Evolutionary conservation across 192 early-diverging fungal species (phyloP), one percentile per base, ranked within the genome.

Genomic region (Phycomyces nitens): DNA sequence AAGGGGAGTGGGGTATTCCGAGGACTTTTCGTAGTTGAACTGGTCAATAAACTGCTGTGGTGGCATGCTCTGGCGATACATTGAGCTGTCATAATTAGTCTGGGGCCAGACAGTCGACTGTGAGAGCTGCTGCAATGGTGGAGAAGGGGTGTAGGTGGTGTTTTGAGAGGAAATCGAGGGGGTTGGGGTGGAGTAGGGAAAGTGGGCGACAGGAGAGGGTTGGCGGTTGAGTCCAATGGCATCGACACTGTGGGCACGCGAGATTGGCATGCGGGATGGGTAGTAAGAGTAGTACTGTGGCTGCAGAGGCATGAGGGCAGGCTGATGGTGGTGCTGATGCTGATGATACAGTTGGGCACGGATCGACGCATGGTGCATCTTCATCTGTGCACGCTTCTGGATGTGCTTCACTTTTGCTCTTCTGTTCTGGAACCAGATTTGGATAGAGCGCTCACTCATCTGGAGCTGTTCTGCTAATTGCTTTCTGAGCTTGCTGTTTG

Each of bases 391-490:
- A 44, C 59, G 22, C 39, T 53, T 53, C 24, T 53, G 65, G 49
- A 77, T 76, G 41, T 80, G 80, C 78, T 88, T 90, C 34, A 87
- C 72, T 62, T 91, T 91, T 38, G 88, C 88, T 34, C 89, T 70
- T 53, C 85, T 68, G 74, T 91, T 91, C 66, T 91, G 89, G 71
- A 91, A 91, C 89, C 89, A 91, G 44, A 91, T 87, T 64, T 91
- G 89, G 54, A 91, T 81, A 38, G 86, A 77, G 41, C 89, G 80
- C 47, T 80, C 75, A 16, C 80, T 80, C 79, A 90, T 84, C 55
- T 84, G 50, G 4, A 60, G 26, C 40, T 67, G 73, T 64, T 88
- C 82, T 51, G 84, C 85, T 16, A 91, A 71, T 9, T 78, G 78
- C 54, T 88, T 80, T 8, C 89, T 76, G 21, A 83, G 70, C 53